Base-by-base conservation (phyloP, 108 stramenopile genomes). In the Skeletonema marinoi region DNA sequence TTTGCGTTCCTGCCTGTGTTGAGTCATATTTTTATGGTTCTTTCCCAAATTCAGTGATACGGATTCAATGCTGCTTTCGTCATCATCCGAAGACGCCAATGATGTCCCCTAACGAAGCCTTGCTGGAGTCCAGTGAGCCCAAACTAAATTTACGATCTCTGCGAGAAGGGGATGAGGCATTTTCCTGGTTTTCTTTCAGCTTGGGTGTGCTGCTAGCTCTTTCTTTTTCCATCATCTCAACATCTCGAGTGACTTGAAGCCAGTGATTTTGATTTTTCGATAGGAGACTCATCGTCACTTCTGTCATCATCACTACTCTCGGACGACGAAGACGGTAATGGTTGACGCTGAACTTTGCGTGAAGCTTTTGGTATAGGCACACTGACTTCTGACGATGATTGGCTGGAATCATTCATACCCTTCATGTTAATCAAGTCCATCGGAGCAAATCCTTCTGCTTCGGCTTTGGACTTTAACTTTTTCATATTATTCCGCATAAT, bases 371-470 rank as follows among this genome's bases (percentile, higher is more conserved):
- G 5, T 51, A 21, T 51, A 19, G 17, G 50, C 17, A 6, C 50
- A 13, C 50, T 19, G 12, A 51, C 50, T 51, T 17, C 17, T 51
- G 50, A 51, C 64, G 59, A 66, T 38, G 32, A 63, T 72, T 60
- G 41, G 25, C 63, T 29, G 17, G 64, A 63, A 51, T n/a, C 19
- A 51, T 51, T 51, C 17, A 51, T n/a, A 51, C 50, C 50, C 19
- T 59, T 68, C 16, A 77, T 19, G 35, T 59, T 81, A 25, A 81
- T 32, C 71, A 82, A 56, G 42, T 82, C 81, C 76, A 82, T 78
- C 6, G 81, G 81, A 3, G 81, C 81, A 67, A 82, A 82, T 21
- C 71, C 76, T 4, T 82, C 81, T 11, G 70, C 78, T 58, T 83
- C 63, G 6, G 82, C 73, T n/a, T 39, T 44, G 48, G 58, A 67